Percentiles rank a stretch among this genome's conserved stretches.
Evolutionary conservation across 164 flowering plant species (phyloP).

Genomic region (Platanus orientalis): DNA sequence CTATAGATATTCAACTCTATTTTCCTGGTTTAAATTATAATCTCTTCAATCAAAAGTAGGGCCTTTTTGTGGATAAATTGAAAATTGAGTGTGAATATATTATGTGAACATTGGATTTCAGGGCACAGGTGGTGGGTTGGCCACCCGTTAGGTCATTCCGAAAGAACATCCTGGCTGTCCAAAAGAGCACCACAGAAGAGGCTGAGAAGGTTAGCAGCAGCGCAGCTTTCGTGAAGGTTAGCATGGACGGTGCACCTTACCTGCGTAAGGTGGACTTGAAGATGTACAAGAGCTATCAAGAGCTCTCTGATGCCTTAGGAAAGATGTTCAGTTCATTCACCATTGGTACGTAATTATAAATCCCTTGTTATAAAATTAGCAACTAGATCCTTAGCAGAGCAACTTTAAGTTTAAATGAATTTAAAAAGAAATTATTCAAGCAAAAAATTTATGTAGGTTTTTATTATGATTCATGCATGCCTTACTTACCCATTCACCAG

Average conservation of each 20-base stretch:
- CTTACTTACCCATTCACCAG: too few relatives aligned
- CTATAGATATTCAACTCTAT: too few relatives aligned
- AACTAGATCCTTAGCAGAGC: too few relatives aligned
- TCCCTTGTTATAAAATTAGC: not conserved
- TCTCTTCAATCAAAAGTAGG: too few relatives aligned
- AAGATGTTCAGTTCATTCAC: conserved; percentile 86
- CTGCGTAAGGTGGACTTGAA: conserved; percentile 66
- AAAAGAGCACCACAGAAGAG: conserved; percentile 29
- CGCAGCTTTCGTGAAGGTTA: conserved; percentile 60
- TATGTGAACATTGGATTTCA: conserved; percentile 9
- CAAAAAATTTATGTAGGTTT: too few relatives aligned
- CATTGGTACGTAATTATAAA: conserved; percentile 37
- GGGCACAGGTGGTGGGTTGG: conserved; percentile 78
- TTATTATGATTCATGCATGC: too few relatives aligned
- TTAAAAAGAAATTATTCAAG: too few relatives aligned
- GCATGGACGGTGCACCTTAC: conserved; percentile 73
- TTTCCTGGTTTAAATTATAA: too few relatives aligned
- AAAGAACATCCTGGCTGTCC: conserved; percentile 46
- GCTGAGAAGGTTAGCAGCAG: conserved; percentile 22
- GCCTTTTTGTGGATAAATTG: too few relatives aligned
- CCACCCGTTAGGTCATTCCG: conserved; percentile 63
- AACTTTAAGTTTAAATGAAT: too few relatives aligned
- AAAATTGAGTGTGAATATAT: too few relatives aligned
- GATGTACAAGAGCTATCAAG: conserved; percentile 61
- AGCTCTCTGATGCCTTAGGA: conserved; percentile 67